These are phyloP conservation scores for Paraphoma chrysanthemicola DNA, from an alignment of 2,329 filamentous ascomycete species.

Conservation along the genomic window DNA sequence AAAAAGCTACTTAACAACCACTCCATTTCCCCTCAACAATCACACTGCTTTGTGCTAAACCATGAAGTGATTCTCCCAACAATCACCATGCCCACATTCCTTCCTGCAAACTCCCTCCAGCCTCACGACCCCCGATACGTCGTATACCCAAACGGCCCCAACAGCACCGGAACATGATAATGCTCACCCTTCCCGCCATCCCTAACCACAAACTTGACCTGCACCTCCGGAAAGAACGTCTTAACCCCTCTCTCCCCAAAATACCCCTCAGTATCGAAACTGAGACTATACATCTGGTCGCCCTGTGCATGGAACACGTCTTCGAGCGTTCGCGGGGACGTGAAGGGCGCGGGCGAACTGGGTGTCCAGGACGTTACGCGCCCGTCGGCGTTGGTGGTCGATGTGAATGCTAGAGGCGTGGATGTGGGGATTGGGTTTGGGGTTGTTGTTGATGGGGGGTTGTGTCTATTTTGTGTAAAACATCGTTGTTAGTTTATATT, in stretches of 20 bases:
- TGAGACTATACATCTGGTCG: conserved; percentile 69
- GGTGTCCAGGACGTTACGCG: conserved; percentile 74
- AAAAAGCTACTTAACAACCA: too few relatives aligned
- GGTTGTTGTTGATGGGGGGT: conserved; percentile 48
- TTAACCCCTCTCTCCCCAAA: conserved; percentile 65
- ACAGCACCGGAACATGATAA: conserved; percentile 79
- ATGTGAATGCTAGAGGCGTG: conserved; percentile 62
- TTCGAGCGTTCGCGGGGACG: conserved; percentile 48
- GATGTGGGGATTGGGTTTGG: conserved; percentile 20
- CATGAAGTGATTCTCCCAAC: too few relatives aligned
- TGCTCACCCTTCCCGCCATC: conserved; percentile 61
- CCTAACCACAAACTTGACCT: conserved; percentile 61
- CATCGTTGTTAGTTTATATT: not conserved
- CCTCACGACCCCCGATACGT: conserved; percentile 71
- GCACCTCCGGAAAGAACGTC: conserved; percentile 65
- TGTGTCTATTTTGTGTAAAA: not conserved
- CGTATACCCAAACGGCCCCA: conserved; percentile 81
- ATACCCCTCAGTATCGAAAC: conserved; percentile 76
- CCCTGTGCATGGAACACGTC: conserved; percentile 41
- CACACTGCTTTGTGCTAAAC: too few relatives aligned
- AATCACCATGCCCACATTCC: not conserved
- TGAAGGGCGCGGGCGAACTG: conserved; percentile 54
- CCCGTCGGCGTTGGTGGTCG: conserved; percentile 77
- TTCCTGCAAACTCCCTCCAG: not conserved
- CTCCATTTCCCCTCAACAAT: too few relatives aligned